Evolutionary conservation across 169 alveolate genomes (phyloP), one percentile per base, ranked within the genome.

Genomic region (Plasmodium adleri): DNA sequence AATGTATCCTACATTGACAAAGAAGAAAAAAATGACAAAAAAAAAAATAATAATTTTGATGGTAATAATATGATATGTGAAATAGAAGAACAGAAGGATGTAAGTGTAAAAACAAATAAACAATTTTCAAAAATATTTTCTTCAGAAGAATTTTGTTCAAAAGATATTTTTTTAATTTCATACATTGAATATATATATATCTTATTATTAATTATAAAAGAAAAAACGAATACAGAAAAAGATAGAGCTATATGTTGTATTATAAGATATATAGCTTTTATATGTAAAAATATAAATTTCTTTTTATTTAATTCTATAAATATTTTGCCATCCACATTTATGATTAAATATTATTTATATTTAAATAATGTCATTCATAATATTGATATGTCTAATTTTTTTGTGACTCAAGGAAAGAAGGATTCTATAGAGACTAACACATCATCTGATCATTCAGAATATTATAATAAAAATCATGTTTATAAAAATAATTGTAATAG

Each of bases 251-350:
- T 86, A 47, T 86, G 92, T 28, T 86, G 88, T 67, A 70, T 86
- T 13, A 86, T 86, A 22, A 70, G 92, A 67, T 86, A 72, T 64
- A 52, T 86, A 59, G 92, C 88, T 12, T 86, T 86, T 28, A 86
- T 86, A 26, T 86, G 92, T 74, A 86, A 86, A 86, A 86, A 86
- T 9, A 43, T 86, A 22, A 86, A 86, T 26, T 86, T 86, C n/a
- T 86, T 72, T 72, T 60, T 86, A 49, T 86, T 86, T 54, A 86
- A 86, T 28, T 60, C 74, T n/a, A 72, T 86, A 17, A 86, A 66
- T 62, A 26, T 62, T 43, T 32, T 86, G 8, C 75, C 92, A 9
- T 59, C 92, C 1, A 71, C 86, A 1, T 86, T 86, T 63, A 74
- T 86, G 10, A 13, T 39, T 10, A 86, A 72, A 54, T 86, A 86